phyloP scores from a whole-genome alignment of 2,329 filamentous ascomycete species.

The Hypoxylon sp. region DNA sequence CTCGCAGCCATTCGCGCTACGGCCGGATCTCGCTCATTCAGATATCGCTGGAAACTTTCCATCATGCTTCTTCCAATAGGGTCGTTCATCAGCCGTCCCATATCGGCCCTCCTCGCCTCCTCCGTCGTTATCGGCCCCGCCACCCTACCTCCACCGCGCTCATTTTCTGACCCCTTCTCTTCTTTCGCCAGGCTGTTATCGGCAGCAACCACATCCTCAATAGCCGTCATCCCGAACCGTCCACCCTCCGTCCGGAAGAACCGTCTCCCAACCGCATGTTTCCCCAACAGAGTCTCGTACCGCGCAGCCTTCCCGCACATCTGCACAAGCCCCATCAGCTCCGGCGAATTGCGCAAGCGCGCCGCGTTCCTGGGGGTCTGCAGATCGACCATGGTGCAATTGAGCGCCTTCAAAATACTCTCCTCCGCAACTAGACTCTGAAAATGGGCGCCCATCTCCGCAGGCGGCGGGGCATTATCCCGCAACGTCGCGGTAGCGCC shows the following conservation, averaged over 20 bases:
- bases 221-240: slow-evolving; percentile 46
- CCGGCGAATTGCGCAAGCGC: slow-evolving; percentile 33
- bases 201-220: slow-evolving; percentile 44
- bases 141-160: neutral
- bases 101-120: slow-evolving; percentile 4
- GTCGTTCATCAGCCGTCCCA: slow-evolving; percentile 37
- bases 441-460: slow-evolving; percentile 29
- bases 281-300: slow-evolving; percentile 33
- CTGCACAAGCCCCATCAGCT: slow-evolving; percentile 29
- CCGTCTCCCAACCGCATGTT: slow-evolving; percentile 36
- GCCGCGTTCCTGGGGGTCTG: slow-evolving; percentile 33
- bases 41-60: slow-evolving; percentile 40
- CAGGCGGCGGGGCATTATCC: slow-evolving; percentile 7
- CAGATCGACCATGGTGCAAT: slow-evolving; percentile 35
- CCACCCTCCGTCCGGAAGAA: slow-evolving; percentile 47
- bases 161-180: slow-evolving; percentile 2
- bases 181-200: slow-evolving; percentile 23
- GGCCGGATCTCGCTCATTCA: slow-evolving; percentile 28
- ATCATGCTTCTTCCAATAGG: slow-evolving; percentile 37
- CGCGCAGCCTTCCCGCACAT: slow-evolving; percentile 26
- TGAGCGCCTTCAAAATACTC: slow-evolving; percentile 34
- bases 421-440: slow-evolving; percentile 45
- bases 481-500: neutral
- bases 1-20: slow-evolving; percentile 18
- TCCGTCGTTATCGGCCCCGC: neutral